Evolutionary conservation across 768 basidiomycete genomes (phyloP).

Genomic region (Tricholoma hemisulphureum): DNA sequence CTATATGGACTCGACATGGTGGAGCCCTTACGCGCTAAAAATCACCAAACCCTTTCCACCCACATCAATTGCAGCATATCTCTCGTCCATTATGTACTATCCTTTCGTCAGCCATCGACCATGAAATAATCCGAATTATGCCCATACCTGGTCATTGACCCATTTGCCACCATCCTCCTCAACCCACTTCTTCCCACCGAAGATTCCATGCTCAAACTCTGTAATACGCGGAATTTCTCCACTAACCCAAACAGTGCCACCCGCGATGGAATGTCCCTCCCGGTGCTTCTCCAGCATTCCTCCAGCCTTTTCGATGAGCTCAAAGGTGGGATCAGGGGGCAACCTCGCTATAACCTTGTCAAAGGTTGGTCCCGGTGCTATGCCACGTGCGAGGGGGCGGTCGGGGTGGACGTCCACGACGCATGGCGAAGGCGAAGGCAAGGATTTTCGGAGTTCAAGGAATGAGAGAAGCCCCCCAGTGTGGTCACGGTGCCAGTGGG

Average conservation of each 20-base stretch:
- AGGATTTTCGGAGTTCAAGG: conserved; percentile 41
- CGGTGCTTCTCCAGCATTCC: conserved; percentile 55
- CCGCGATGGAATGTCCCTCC: conserved; percentile 66
- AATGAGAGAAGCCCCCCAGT: conserved; percentile 73
- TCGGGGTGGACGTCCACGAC: conserved; percentile 76
- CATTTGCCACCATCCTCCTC: conserved; percentile 39
- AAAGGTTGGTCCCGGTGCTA: conserved; percentile 60
- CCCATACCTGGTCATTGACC: conserved; percentile 54
- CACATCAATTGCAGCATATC: conserved; percentile 76
- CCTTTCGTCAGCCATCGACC: not conserved
- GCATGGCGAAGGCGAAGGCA: conserved; percentile 32
- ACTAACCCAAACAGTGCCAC: conserved; percentile 68
- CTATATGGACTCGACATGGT: not conserved
- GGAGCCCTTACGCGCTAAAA: conserved; percentile 70
- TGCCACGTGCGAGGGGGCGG: conserved; percentile 71
- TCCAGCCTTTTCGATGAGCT: conserved; percentile 53
- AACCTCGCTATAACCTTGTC: conserved; percentile 59
- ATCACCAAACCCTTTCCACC: conserved; percentile 79
- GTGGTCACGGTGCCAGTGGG: conserved; percentile 79
- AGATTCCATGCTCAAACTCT: conserved; percentile 64
- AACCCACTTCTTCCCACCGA: conserved; percentile 66
- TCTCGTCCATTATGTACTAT: conserved; percentile 80
- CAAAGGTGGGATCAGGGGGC: conserved; percentile 70
- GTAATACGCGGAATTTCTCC: conserved; percentile 77
- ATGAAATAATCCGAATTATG: not conserved